Conservation (phyloP, 2,329 filamentous ascomycete genomes). For the Colletotrichum kahawae region DNA sequence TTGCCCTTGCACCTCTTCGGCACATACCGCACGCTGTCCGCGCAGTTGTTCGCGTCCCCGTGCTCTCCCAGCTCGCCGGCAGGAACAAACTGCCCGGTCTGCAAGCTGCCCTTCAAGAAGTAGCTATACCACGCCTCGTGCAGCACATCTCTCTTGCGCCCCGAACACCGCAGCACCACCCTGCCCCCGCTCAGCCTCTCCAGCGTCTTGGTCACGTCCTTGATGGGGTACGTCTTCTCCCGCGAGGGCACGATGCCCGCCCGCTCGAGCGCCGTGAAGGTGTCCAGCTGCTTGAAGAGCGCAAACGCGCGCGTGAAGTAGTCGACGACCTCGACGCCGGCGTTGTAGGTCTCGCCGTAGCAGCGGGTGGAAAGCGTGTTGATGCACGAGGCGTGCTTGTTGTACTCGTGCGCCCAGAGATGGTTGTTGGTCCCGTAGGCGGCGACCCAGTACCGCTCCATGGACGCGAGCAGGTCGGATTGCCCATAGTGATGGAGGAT, state of each 20-base stretch:
- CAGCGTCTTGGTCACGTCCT: constrained; percentile 45
- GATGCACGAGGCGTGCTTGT: constrained; percentile 76
- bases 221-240: constrained; percentile 45
- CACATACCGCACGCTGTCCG: constrained; percentile 41
- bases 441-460: constrained; percentile 50
- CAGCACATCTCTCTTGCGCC: constrained; percentile 41
- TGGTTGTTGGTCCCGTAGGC: constrained; percentile 43
- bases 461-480: constrained; percentile 40
- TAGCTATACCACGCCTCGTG: constrained; percentile 61
- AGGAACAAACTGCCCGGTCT: constrained; percentile 53
- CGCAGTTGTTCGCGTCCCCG: constrained; percentile 44
- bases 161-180: constrained; percentile 49
- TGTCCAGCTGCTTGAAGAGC: constrained; percentile 48
- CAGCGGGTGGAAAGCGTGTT: constrained; percentile 69
- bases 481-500: constrained; percentile 45
- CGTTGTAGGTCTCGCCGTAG: constrained; percentile 59
- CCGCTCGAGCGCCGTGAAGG: constrained; percentile 41
- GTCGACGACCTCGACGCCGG: constrained; percentile 49
- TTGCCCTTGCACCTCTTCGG: constrained; percentile 37
- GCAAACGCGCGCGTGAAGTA: constrained; percentile 48
- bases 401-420: constrained; percentile 75
- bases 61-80: constrained; percentile 39
- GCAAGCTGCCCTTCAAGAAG: constrained; percentile 56
- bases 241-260: constrained; percentile 41
- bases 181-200: constrained; percentile 49